Evolutionary conservation across 768 basidiomycete genomes (phyloP).

Genomic region (Hygrocybe coccinea): DNA sequence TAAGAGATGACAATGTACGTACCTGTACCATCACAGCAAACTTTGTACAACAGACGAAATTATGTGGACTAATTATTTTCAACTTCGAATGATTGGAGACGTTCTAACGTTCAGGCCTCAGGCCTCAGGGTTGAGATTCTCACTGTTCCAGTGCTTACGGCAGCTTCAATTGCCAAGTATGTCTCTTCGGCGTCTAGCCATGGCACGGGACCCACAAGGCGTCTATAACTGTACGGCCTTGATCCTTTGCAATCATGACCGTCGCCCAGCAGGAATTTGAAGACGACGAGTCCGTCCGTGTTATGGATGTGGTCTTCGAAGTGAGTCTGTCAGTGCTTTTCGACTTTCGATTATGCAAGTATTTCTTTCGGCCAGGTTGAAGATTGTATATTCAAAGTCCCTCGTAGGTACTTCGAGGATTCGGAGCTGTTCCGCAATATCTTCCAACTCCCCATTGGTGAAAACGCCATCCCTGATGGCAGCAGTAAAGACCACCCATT

Average conservation of each 20-base stretch:
- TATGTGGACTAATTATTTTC: too few relatives aligned
- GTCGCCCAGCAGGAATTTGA: too few relatives aligned
- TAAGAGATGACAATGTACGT: neutral
- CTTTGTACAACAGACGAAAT: too few relatives aligned
- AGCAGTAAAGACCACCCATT: constrained; percentile 21
- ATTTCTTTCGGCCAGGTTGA: constrained; percentile 29
- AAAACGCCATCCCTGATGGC: constrained; percentile 15
- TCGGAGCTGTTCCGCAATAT: constrained; percentile 24
- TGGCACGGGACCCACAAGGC: too few relatives aligned
- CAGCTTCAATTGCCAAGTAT: too few relatives aligned
- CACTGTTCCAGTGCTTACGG: too few relatives aligned
- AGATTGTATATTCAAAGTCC: constrained; percentile 25
- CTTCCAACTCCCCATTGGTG: constrained; percentile 20
- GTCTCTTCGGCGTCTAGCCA: too few relatives aligned
- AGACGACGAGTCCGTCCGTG: neutral
- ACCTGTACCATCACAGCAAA: neutral
- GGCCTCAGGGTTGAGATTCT: too few relatives aligned
- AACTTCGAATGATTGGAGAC: too few relatives aligned
- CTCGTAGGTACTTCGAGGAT: constrained; percentile 20
- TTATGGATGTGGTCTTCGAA: constrained; percentile 1
- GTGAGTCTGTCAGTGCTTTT: neutral
- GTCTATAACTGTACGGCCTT: too few relatives aligned
- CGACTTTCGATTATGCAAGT: neutral
- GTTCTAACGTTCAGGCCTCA: too few relatives aligned
- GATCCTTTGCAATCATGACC: too few relatives aligned